Evolutionary conservation across 176 grass and related monocot species (phyloP), one percentile per base, ranked within the genome.

Genomic region (Dactylis glomerata): DNA sequence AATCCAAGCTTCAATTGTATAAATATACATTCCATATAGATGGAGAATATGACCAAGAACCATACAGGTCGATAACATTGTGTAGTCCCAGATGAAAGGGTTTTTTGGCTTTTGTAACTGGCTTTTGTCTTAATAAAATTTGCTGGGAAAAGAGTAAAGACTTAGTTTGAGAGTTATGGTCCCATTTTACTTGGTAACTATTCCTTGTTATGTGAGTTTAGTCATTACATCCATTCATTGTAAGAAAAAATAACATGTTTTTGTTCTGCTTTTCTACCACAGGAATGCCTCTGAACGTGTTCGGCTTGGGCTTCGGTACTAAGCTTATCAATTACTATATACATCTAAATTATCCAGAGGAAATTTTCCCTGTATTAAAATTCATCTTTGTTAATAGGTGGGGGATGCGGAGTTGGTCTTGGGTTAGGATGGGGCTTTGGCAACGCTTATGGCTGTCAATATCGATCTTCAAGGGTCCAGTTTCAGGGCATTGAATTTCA

Each of bases 361-460:
- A 66, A 55, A 76, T 65, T 73, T 13, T 26, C 32, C 40, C 37
- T 65, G 27, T 46, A 77, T 70, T 76, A 68, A 73, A 63, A 68
- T 85, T 30, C 26, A 7, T 81, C 66, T 84, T 87, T 58, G 3
- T 83, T 61, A 30, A 88, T 82, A 96, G 97, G 93, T 58, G 97
- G 93, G 55, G 93, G 93, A 27, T 99, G 93, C 17, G 93, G 93
- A 75, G 88, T 94, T 28, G 97, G 97, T 44, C 56, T 96, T 77
- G 97, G 93, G 10, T 71, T 99, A 55, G 93, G 97, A 71, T 99
- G 93, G 93, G 97, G 97, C 85, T 99, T 99, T 6, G 90, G 93
- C 59, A 96, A 78, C 63, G 97, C 87, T 88, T 92, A 86, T 88
- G 97, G 93, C 63, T 99, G 97, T 75, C 92, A 92, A 68, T 96